Evolutionary conservation across 2,329 filamentous ascomycete species (phyloP), one percentile per base, ranked within the genome.

Genomic region (Diaporthe humulicola): DNA sequence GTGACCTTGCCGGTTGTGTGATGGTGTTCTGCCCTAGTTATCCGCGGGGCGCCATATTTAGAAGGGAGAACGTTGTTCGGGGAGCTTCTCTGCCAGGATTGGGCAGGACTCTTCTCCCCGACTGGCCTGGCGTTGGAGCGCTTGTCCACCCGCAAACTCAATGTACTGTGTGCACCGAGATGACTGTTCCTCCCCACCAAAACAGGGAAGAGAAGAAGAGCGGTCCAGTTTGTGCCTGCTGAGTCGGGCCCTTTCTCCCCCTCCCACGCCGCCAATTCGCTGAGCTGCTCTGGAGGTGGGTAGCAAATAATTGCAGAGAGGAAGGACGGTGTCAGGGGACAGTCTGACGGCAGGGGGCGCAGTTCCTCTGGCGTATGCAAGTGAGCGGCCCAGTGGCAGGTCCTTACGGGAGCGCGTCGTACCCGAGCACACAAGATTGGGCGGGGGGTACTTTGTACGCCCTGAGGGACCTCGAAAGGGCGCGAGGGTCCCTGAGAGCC

Each of bases 341-440:
- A 33, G 54, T 74, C 74, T 75, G 74, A 75, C 74, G 71, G 74
- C 66, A 69, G 42, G 66, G 48, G 74, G 74, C 74, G 74, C 74
- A 75, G 74, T 61, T 70, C 28, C 38, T 64, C 36, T 71, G 50
- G 71, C 70, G 71, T 45, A 61, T 75, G 71, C 71, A 74, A 45
- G 40, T 74, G 69, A 40, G 70, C 40, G 70, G 70, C 70, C 70
- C 70, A 75, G 71, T 73, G 52, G 54, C 28, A 36, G 48, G 42
- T 40, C 42, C 50, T 50, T 36, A 61, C 60, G 70, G 48, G 50
- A 50, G 61, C 33, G 40, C 15, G 50, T 28, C 17, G 36, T 64
- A 72, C 50, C 40, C 33, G 40, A 45, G 50, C 66, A 70, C 66
- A 71, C 48, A 25, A 38, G 45, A 38, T 45, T 56, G 48, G 45